phyloP scores from a whole-genome alignment of 1,284 basidiomycete genomes.

The Volvariella volvacea region DNA sequence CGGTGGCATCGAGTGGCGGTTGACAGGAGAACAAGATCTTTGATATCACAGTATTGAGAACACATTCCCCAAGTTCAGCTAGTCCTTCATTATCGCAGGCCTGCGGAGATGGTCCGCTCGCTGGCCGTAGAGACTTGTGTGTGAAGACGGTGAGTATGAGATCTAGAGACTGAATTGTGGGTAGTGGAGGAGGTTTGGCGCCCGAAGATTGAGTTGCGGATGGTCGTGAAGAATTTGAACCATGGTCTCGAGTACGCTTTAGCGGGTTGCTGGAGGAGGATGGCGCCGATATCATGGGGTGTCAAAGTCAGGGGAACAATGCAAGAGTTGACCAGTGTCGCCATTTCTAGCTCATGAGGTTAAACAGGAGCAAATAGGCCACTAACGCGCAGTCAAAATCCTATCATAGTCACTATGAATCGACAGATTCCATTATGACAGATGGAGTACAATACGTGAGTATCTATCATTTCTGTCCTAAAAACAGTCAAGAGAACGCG shows the following conservation, averaged over 20 bases:
- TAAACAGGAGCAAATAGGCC: too few species aligned
- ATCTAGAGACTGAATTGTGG: conserved; percentile 36
- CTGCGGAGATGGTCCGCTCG: conserved; percentile 28
- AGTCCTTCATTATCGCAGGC: conserved; percentile 55
- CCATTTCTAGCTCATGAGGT: too few species aligned
- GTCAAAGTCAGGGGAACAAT: not conserved
- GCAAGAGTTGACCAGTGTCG: too few species aligned
- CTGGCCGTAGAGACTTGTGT: conserved; percentile 52
- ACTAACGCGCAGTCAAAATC: too few species aligned
- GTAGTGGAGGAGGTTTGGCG: conserved; percentile 22
- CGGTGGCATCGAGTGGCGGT: conserved; percentile 42
- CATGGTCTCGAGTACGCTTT: not conserved
- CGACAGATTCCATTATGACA: too few species aligned
- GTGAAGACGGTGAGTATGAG: conserved; percentile 60
- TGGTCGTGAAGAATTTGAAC: conserved; percentile 5
- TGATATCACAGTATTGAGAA: conserved; percentile 45
- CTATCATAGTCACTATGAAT: too few species aligned
- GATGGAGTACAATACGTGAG: not conserved
- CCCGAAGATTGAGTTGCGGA: too few species aligned
- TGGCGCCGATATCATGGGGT: conserved; percentile 1
- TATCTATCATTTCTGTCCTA: not conserved
- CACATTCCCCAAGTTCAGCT: conserved; percentile 43
- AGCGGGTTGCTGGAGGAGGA: not conserved
- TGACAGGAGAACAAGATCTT: conserved; percentile 43
- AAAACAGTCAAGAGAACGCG: too few species aligned